Evolutionary conservation across 495 filamentous ascomycete genomes (phyloP).

Genomic region (Penicillium coffeae): DNA sequence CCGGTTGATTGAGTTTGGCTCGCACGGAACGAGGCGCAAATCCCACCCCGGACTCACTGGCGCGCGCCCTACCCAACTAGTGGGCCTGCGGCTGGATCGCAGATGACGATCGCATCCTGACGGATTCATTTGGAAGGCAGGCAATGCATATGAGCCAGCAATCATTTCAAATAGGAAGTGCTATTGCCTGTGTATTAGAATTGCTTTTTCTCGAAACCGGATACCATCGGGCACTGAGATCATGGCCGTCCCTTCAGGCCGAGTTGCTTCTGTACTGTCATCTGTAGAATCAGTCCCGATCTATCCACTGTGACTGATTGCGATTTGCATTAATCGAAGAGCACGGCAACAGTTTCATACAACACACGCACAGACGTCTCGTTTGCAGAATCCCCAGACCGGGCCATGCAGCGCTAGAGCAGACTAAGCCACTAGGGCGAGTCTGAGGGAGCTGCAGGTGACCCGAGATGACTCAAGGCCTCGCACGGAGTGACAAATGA

Average conservation of each 20-base stretch:
- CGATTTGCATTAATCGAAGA: not conserved
- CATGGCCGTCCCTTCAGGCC: not conserved
- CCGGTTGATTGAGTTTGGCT: constrained; percentile 21
- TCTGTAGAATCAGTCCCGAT: no score
- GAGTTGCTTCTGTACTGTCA: not conserved
- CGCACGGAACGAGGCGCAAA: constrained; percentile 14
- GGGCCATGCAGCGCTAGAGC: constrained; percentile 15
- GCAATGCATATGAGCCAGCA: not conserved
- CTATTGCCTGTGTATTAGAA: not conserved
- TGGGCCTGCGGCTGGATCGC: constrained; percentile 18
- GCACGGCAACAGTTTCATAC: not conserved
- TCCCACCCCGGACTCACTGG: constrained; percentile 6
- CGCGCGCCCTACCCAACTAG: constrained; percentile 10
- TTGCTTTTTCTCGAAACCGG: not conserved
- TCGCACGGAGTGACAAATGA: constrained; percentile 23
- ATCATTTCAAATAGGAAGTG: not conserved
- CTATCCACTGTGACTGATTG: no score
- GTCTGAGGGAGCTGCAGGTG: constrained; percentile 27
- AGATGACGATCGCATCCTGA: constrained; percentile 14
- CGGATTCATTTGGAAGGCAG: no score
- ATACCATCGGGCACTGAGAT: not conserved
- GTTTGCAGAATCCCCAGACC: constrained; percentile 30
- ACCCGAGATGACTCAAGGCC: constrained; percentile 26
- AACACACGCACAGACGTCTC: constrained; percentile 26
- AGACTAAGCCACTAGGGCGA: constrained; percentile 20